phyloP scores from a whole-genome alignment of 768 basidiomycete genomes.

The Tremella fuciformis region DNA sequence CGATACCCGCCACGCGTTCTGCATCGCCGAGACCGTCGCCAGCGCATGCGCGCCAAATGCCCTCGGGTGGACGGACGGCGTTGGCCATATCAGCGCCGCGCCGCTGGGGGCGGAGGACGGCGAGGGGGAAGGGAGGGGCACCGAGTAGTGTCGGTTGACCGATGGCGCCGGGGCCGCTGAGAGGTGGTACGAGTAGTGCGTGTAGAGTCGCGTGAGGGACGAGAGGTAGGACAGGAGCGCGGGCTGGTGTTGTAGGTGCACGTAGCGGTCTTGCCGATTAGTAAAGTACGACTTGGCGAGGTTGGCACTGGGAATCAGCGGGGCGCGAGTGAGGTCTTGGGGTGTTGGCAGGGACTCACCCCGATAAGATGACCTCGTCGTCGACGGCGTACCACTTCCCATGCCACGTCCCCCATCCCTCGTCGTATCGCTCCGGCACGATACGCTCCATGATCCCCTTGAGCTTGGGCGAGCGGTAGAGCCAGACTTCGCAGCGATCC shows the following conservation, averaged over 20 bases:
- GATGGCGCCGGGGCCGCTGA: constrained; percentile 41
- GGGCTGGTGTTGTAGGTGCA: constrained; percentile 66
- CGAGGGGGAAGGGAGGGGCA: constrained; percentile 42
- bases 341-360: constrained; percentile 63
- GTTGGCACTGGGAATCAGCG: constrained; percentile 67
- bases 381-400: constrained; percentile 93
- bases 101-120: constrained; percentile 45
- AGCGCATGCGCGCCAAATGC: constrained; percentile 64
- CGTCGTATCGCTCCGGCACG: constrained; percentile 89
- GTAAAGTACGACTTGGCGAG: constrained; percentile 90
- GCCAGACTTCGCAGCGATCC: constrained; percentile 67
- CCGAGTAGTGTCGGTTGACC: constrained; percentile 33
- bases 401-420: constrained; percentile 99
- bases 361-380: constrained; percentile 85
- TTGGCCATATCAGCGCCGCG: constrained; percentile 67
- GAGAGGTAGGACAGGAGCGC: constrained; percentile 76
- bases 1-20: constrained; percentile 54
- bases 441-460: constrained; percentile 68
- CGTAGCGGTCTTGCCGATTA: constrained; percentile 89
- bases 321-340: neutral
- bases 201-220: constrained; percentile 67
- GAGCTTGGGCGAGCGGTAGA: constrained; percentile 86
- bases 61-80: constrained; percentile 65
- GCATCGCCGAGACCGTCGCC: constrained; percentile 62
- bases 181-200: constrained; percentile 70